Percentiles rank a stretch among this genome's conserved stretches.
These are phyloP conservation scores for Pisolithus marmoratus DNA, from an alignment of 768 basidiomycete species.

Conservation along the genomic window DNA sequence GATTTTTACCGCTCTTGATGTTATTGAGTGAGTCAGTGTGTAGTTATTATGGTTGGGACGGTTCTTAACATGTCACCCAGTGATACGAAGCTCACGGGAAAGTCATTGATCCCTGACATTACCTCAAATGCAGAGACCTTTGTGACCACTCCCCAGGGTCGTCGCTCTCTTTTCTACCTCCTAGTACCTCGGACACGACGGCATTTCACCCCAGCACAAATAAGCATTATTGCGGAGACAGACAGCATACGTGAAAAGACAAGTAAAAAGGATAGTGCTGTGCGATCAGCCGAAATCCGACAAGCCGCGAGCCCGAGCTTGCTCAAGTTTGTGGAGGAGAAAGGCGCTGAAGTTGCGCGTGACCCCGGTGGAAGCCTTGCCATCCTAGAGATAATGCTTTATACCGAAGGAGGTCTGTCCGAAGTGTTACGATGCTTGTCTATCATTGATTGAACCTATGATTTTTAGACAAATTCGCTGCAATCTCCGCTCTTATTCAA, in stretches of 20 bases:
- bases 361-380: constrained; percentile 81
- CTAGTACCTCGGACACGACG: constrained; percentile 76
- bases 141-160: constrained; percentile 62
- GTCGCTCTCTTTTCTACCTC: constrained; percentile 78
- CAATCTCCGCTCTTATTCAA: constrained; percentile 54
- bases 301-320: constrained; percentile 69
- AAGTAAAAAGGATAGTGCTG: constrained; percentile 72
- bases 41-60: neutral
- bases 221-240: constrained; percentile 64
- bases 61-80: constrained; percentile 33
- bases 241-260: constrained; percentile 64
- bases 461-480: constrained; percentile 60
- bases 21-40: constrained; percentile 63
- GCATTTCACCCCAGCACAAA: constrained; percentile 84
- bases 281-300: constrained; percentile 66
- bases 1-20: constrained; percentile 84
- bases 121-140: constrained; percentile 52
- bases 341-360: constrained; percentile 54
- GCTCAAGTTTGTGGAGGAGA: constrained; percentile 61
- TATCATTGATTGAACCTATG: neutral
- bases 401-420: constrained; percentile 68
- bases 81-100: constrained; percentile 85
- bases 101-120: constrained; percentile 72
- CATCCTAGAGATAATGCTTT: constrained; percentile 77
- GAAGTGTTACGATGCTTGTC: neutral